phyloP scores from a whole-genome alignment of 1,139 yeast species.

The Suhomyces terraborum region DNA sequence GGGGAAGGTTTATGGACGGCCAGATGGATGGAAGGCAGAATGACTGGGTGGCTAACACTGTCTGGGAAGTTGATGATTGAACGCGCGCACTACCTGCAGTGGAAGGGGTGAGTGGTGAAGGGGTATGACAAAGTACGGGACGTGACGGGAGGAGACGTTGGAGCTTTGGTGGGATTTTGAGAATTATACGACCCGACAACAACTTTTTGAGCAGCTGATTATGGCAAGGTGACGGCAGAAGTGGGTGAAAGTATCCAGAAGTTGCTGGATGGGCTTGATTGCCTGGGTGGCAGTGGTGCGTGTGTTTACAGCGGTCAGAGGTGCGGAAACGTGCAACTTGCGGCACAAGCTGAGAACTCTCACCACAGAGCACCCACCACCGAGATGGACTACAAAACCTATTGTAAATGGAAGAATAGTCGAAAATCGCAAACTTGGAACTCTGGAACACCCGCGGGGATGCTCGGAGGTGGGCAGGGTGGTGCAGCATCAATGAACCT shows the following conservation, averaged over 20 bases:
- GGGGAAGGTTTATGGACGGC: not conserved
- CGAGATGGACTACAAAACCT: no score
- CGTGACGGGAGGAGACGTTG: not conserved
- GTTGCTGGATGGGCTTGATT: not conserved
- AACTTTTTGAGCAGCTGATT: no score
- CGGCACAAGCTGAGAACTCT: not conserved
- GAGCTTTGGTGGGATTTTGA: not conserved
- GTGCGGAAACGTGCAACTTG: slow-evolving; percentile 1
- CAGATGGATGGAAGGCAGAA: not conserved
- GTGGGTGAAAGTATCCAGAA: not conserved
- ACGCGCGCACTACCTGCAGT: slow-evolving; percentile 6
- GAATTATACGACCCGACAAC: no score
- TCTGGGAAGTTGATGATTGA: slow-evolving; percentile 4
- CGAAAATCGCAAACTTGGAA: not conserved
- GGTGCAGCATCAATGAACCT: not conserved
- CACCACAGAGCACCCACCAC: no score
- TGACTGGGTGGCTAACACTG: not conserved
- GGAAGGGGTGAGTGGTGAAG: slow-evolving; percentile 4
- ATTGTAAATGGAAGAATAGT: not conserved
- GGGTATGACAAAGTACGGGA: not conserved
- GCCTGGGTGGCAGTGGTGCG: not conserved
- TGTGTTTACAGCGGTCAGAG: not conserved
- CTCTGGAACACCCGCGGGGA: not conserved
- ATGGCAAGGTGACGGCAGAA: not conserved
- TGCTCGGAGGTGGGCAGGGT: not conserved